These are phyloP conservation scores for Penicillium ochrochloron DNA, from an alignment of 495 filamentous ascomycete genomes.

Conservation along the genomic window DNA sequence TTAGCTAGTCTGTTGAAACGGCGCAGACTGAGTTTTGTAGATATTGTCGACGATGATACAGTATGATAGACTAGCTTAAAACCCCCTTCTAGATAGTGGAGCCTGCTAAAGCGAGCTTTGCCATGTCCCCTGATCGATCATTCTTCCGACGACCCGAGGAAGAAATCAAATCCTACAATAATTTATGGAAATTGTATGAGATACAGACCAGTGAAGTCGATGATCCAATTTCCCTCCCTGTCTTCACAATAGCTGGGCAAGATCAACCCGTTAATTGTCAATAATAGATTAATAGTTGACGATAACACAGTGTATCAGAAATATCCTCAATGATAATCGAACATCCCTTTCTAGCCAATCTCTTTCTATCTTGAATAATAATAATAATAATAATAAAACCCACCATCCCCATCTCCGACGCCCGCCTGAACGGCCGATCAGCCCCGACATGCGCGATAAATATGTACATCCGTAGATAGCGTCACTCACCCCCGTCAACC, in stretches of 20 bases:
- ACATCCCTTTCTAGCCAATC: background rate
- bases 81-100: background rate
- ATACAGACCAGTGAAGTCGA: background rate
- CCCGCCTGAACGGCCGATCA: background rate
- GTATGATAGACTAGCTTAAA: background rate
- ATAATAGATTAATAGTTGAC: background rate
- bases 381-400: background rate
- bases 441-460: background rate
- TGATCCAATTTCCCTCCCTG: background rate
- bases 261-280: background rate
- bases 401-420: background rate
- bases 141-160: background rate
- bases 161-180: background rate
- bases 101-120: background rate
- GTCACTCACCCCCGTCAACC: slow-evolving; percentile 6
- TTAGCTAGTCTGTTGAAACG: background rate
- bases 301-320: background rate
- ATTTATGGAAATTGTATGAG: background rate
- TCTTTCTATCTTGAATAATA: too few species aligned
- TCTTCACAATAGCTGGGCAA: background rate
- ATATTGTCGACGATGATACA: background rate
- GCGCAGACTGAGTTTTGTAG: background rate
- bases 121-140: background rate
- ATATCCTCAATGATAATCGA: background rate
- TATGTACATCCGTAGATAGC: background rate